Conservation (phyloP, 768 basidiomycete species). For the Collybiopsis confluens region DNA sequence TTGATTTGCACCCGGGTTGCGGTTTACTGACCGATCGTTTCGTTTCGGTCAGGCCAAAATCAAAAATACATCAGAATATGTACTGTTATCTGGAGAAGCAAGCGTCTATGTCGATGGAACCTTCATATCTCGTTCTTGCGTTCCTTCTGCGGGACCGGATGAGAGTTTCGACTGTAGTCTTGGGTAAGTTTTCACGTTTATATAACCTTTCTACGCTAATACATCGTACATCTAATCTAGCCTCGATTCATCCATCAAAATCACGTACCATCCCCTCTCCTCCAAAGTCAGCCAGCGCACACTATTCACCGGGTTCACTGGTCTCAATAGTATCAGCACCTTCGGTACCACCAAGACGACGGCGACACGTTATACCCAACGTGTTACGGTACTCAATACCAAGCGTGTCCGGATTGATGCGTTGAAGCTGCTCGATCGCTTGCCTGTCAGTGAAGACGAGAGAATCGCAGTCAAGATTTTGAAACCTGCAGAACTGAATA, state of each 20-base stretch:
- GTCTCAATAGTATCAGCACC: not conserved
- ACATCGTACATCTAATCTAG: conserved; percentile 15
- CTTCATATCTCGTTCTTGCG: conserved; percentile 45
- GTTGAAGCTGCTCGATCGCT: conserved; percentile 34
- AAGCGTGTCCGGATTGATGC: conserved; percentile 23
- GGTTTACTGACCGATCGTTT: not conserved
- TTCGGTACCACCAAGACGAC: conserved; percentile 22
- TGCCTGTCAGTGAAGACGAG: conserved; percentile 30
- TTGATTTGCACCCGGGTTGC: not conserved
- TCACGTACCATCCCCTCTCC: conserved; percentile 33
- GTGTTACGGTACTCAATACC: conserved; percentile 35
- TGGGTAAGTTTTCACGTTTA: conserved; percentile 30
- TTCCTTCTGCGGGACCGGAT: conserved; percentile 37
- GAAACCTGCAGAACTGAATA: conserved; percentile 12
- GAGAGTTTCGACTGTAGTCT: conserved; percentile 43
- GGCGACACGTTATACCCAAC: conserved; percentile 29
- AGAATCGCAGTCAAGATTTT: conserved; percentile 18
- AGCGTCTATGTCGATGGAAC: conserved; percentile 54
- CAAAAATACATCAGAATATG: conserved; percentile 51
- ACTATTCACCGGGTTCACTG: conserved; percentile 17
- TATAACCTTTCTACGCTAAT: not conserved
- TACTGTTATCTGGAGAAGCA: conserved; percentile 41
- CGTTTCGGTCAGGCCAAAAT: conserved; percentile 34
- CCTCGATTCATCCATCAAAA: conserved; percentile 35
- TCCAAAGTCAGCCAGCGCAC: conserved; percentile 31